phyloP scores from a whole-genome alignment of 768 basidiomycete genomes.

The Pulveroboletus sp. region DNA sequence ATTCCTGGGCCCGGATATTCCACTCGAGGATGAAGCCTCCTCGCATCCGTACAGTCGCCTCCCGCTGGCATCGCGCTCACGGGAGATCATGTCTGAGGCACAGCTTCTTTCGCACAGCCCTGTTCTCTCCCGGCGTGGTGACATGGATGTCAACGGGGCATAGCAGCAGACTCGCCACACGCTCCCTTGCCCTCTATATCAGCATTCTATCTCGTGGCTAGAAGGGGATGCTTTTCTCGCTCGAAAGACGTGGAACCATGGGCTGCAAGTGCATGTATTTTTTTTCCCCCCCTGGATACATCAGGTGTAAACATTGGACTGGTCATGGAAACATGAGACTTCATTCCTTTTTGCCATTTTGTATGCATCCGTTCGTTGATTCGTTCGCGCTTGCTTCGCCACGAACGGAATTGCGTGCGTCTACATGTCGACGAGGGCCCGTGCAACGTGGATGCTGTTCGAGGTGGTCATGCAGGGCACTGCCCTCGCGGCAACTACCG shows the following conservation, averaged over 20 bases:
- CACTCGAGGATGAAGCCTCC: conserved; percentile 20
- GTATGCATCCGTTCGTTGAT: conserved; percentile 9
- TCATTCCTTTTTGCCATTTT: conserved; percentile 4
- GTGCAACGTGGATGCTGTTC: not conserved
- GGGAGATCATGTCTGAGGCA: conserved; percentile 44
- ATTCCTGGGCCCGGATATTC: conserved; percentile 40
- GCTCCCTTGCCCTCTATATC: not conserved
- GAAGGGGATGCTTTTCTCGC: not conserved
- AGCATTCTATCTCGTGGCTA: not conserved
- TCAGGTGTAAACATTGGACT: conserved; percentile 20
- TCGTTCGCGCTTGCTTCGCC: conserved; percentile 5
- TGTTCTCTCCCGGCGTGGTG: conserved; percentile 16
- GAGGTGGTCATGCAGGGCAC: too few species aligned
- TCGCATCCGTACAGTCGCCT: conserved; percentile 18
- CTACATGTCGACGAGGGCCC: not conserved
- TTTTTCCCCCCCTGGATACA: not conserved
- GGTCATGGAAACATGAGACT: not conserved
- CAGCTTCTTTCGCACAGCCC: conserved; percentile 30
- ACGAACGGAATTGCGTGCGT: too few species aligned
- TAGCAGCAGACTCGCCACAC: conserved; percentile 2
- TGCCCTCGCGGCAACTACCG: conserved; percentile 15
- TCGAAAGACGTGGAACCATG: not conserved
- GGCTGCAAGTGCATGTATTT: conserved; percentile 11
- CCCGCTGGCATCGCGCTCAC: conserved; percentile 15
- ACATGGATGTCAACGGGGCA: conserved; percentile 6